These are phyloP conservation scores for Pseudognaphalium luteoalbum DNA, from an alignment of 129 eudicot species.

Conservation along the genomic window DNA sequence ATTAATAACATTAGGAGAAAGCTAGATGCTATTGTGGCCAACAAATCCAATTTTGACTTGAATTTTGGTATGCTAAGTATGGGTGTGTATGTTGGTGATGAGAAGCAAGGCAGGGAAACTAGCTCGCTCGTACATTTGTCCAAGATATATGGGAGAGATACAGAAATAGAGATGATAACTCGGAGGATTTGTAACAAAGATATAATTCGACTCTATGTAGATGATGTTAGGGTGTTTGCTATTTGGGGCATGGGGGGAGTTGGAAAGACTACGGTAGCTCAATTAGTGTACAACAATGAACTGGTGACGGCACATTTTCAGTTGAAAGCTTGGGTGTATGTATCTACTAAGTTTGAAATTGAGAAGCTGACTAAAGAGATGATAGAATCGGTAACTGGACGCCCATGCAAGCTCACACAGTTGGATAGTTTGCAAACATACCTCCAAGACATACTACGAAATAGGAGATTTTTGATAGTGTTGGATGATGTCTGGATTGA, in stretches of 20 bases:
- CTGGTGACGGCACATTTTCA: not conserved
- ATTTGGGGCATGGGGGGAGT: conserved; percentile 5
- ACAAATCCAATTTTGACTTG: not conserved
- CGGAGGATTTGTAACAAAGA: not conserved
- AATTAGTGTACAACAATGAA: not conserved
- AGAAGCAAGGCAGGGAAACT: not conserved
- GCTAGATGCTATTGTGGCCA: not conserved
- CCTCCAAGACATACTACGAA: not conserved
- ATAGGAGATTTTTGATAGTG: not conserved
- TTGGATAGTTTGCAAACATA: not conserved
- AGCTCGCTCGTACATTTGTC: not conserved
- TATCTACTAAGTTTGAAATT: not conserved
- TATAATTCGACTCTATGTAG: not conserved
- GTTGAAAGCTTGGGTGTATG: not conserved
- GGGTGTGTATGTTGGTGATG: not conserved
- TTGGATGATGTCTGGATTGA: conserved; percentile 6
- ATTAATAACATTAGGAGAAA: not conserved
- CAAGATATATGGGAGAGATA: not conserved
- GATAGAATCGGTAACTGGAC: not conserved
- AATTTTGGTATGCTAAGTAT: not conserved
- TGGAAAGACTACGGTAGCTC: not conserved
- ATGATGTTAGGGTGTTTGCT: not conserved
- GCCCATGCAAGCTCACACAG: not conserved
- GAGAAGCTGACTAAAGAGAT: not conserved
- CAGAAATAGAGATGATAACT: not conserved